These are phyloP conservation scores for Diutina pseudorugosa DNA, from an alignment of 1,139 yeast genomes.

Conservation along the genomic window DNA sequence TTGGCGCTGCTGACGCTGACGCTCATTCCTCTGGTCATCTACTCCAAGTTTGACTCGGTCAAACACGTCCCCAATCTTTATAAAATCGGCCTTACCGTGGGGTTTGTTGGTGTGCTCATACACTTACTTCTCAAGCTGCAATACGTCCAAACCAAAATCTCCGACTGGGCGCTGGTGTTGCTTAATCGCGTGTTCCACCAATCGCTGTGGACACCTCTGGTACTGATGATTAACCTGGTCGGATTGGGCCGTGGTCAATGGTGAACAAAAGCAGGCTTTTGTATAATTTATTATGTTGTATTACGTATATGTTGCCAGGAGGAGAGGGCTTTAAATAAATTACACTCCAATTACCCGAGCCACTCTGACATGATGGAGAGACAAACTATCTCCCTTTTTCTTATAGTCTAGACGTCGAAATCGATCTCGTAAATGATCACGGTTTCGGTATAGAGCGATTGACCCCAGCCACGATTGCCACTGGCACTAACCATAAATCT, in stretches of 20 bases:
- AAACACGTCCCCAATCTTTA: slow-evolving; percentile 12
- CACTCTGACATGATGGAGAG: not conserved
- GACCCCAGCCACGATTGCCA: slow-evolving; percentile 93
- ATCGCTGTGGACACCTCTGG: not conserved
- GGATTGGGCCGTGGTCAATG: not conserved
- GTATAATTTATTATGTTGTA: slow-evolving; percentile 4
- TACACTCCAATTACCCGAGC: slow-evolving; percentile 3
- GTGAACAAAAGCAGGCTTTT: slow-evolving; percentile 4
- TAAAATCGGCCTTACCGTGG: slow-evolving; percentile 27
- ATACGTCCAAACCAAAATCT: not conserved
- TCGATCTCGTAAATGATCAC: slow-evolving; percentile 71
- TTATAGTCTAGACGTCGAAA: slow-evolving; percentile 12
- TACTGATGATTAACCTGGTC: not conserved
- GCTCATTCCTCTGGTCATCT: not conserved
- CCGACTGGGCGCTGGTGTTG: not conserved
- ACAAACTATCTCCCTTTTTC: not conserved
- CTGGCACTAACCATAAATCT: slow-evolving; percentile 83
- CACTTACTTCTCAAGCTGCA: slow-evolving; percentile 21
- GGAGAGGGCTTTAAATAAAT: not conserved
- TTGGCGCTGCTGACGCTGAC: slow-evolving; percentile 2
- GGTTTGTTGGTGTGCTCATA: slow-evolving; percentile 27
- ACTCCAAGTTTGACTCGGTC: not conserved
- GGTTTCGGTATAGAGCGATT: slow-evolving; percentile 66
- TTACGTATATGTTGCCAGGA: not conserved
- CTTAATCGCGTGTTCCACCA: not conserved